Evolutionary conservation across 2,329 filamentous ascomycete species (phyloP), one percentile per base, ranked within the genome.

Genomic region (Colletotrichum truncatum): DNA sequence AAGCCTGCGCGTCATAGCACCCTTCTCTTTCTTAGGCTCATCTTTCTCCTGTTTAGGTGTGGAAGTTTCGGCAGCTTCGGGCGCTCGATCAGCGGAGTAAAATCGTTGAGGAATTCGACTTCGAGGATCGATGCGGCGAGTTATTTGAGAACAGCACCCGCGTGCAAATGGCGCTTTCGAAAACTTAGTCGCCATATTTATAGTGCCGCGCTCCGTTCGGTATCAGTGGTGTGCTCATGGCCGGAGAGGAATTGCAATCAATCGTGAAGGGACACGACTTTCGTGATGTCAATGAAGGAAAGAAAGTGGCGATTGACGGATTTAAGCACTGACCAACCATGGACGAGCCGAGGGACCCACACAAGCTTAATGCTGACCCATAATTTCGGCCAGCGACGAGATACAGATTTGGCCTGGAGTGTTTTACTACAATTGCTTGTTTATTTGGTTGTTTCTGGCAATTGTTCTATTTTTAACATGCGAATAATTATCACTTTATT

Each of bases 1-100:
- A 8, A 91, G 80, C 14, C 87, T 85, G 36, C 86, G 82, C 8
- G 85, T 78, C 84, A 90, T 83, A 23, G 84, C 76, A 1, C 85
- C 84, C 16, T 64, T 63, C 9, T 66, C 60, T 25, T 66, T 53
- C 2, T 18, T 11, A 1, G 45, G 51, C 5, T 14, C 36, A 26
- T 63, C 28, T 5, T 56, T 28, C 18, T 41, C 46, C 14, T 43
- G 26, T 8, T 55, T 28, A 16, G 30, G 16, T 6, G 30, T 16
- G 3, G 51, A 9, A 5, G 41, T 14, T 10, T 45, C 57, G 57
- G 49, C 28, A 45, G 51, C 51, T 25, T 56, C 51, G 63, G 57
- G 3, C 8, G 43, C 18, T 56, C 57, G 57, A 18, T 66, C 58
- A 51, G 63, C 43, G 16, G 63, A 63, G 49, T 66, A 66, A 9